These are phyloP conservation scores for Pisolithus microcarpus DNA, from an alignment of 768 basidiomycete species.

Conservation along the genomic window DNA sequence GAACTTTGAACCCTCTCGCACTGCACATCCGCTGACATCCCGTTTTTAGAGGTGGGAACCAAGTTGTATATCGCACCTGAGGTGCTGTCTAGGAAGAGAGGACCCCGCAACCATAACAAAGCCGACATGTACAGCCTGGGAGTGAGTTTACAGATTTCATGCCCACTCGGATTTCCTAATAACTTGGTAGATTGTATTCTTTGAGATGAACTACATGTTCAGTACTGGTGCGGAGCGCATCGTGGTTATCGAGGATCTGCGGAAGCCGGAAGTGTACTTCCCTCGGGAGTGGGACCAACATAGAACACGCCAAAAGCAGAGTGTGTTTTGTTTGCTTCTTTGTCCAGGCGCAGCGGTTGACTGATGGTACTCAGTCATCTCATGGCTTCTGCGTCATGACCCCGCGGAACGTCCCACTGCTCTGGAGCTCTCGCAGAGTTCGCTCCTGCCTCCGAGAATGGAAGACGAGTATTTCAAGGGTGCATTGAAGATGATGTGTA, in stretches of 20 bases:
- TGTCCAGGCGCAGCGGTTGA: neutral
- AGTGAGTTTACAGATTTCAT: conserved; percentile 36
- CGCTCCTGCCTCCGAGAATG: conserved; percentile 64
- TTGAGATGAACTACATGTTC: conserved; percentile 91
- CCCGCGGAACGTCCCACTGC: conserved; percentile 73
- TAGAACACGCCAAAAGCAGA: conserved; percentile 58
- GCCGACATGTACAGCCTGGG: conserved; percentile 95
- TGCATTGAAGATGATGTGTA: conserved; percentile 69
- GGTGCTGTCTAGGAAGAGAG: conserved; percentile 55
- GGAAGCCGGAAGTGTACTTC: conserved; percentile 68
- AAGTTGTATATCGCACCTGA: conserved; percentile 91
- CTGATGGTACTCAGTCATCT: conserved; percentile 51
- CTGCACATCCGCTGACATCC: neutral
- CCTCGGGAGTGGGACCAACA: conserved; percentile 66
- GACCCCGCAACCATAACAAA: conserved; percentile 74
- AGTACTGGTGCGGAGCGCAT: conserved; percentile 79
- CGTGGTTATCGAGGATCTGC: conserved; percentile 69
- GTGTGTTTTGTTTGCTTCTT: conserved; percentile 34
- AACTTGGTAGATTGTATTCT: conserved; percentile 75
- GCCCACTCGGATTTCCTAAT: neutral
- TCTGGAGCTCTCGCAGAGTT: conserved; percentile 73
- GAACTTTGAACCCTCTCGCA: conserved; percentile 4
- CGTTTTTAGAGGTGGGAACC: conserved; percentile 74
- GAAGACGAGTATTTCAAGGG: conserved; percentile 86
- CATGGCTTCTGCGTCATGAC: conserved; percentile 75